These are phyloP conservation scores for Cadophora luteo-olivacea DNA, from an alignment of 2,329 filamentous ascomycete species.

Conservation along the genomic window DNA sequence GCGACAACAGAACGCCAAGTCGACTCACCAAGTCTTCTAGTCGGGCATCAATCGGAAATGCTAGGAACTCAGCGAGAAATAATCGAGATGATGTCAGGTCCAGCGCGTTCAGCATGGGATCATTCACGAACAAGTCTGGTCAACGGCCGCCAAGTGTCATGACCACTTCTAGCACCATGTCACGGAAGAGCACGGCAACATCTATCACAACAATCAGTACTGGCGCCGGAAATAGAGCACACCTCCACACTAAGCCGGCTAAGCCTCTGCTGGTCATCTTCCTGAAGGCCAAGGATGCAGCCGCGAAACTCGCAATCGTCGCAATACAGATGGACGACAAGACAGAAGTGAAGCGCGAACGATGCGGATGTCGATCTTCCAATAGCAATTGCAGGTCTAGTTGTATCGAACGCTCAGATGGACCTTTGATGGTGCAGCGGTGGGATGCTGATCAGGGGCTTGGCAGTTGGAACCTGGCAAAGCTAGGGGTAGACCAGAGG, in stretches of 20 bases:
- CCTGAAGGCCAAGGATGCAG: slow-evolving; percentile 23
- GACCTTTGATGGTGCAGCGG: slow-evolving; percentile 19
- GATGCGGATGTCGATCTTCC: slow-evolving; percentile 22
- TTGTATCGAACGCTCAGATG: slow-evolving; percentile 24
- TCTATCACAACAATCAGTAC: slow-evolving; percentile 29
- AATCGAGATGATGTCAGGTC: slow-evolving; percentile 1
- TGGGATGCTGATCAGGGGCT: slow-evolving; percentile 25
- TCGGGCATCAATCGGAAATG: background rate
- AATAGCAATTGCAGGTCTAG: slow-evolving; percentile 23
- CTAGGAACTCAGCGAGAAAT: background rate
- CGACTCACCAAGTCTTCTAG: background rate
- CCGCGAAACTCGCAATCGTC: slow-evolving; percentile 24
- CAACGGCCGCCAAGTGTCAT: slow-evolving; percentile 12
- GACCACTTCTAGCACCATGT: slow-evolving; percentile 21
- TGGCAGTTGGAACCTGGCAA: slow-evolving; percentile 26
- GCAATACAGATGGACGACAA: slow-evolving; percentile 27
- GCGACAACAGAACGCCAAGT: background rate
- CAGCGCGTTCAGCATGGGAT: background rate
- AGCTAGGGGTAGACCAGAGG: slow-evolving; percentile 23
- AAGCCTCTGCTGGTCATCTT: slow-evolving; percentile 30
- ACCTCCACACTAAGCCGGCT: slow-evolving; percentile 24
- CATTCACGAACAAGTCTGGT: background rate
- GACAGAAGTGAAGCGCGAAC: slow-evolving; percentile 23
- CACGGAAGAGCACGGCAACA: slow-evolving; percentile 9
- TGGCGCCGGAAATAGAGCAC: slow-evolving; percentile 23